Conservation (phyloP, 345 rosid species). For the Hibiscus mutabilis region DNA sequence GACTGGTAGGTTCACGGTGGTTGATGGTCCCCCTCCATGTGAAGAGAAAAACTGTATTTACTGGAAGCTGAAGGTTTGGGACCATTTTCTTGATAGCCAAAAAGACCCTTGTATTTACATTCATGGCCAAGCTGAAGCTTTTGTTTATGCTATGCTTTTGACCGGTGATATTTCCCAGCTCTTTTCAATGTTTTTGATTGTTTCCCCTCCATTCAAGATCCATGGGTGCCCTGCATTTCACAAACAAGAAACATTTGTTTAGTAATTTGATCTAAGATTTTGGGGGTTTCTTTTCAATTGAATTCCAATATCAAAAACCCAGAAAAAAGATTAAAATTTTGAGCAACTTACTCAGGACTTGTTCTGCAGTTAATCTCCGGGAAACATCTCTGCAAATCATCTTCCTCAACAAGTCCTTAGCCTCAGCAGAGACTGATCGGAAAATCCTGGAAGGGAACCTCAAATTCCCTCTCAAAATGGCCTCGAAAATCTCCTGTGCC, state of each 20-base stretch:
- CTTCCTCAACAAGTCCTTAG: conserved; percentile 67
- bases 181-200: conserved; percentile 6
- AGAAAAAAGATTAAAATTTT: background rate
- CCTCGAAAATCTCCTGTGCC: conserved; percentile 56
- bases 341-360: conserved; percentile 55
- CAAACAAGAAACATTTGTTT: background rate
- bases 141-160: background rate
- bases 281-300: too few species aligned
- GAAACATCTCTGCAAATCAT: conserved; percentile 74
- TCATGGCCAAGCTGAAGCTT: too few species aligned
- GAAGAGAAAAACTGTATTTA: conserved; percentile 10
- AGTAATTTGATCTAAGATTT: too few species aligned
- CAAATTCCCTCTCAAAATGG: conserved; percentile 58
- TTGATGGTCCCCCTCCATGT: conserved; percentile 17
- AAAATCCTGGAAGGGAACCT: conserved; percentile 55
- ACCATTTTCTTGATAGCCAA: background rate
- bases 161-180: background rate
- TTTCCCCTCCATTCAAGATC: conserved; percentile 48
- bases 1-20: background rate
- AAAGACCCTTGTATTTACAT: conserved; percentile 11
- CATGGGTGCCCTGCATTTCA: conserved; percentile 50
- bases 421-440: conserved; percentile 37
- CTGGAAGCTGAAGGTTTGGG: background rate
- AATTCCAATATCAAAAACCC: too few species aligned
- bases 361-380: conserved; percentile 64